These are phyloP conservation scores for Aureobasidium zeae DNA, from an alignment of 2,329 filamentous ascomycete species.

Conservation along the genomic window DNA sequence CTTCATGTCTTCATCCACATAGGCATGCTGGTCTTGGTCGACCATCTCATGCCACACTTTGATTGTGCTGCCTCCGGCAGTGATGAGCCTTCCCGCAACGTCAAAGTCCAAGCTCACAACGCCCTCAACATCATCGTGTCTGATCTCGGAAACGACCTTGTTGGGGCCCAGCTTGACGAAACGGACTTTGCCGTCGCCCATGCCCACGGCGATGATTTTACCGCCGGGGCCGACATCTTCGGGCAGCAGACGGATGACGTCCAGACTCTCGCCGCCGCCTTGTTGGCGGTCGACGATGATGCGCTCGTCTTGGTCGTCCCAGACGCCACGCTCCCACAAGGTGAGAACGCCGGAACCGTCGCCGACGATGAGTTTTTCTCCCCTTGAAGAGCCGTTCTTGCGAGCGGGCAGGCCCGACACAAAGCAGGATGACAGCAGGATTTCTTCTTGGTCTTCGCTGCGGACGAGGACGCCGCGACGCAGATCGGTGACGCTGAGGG, in stretches of 20 bases:
- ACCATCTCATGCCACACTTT: conserved; percentile 76
- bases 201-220: conserved; percentile 67
- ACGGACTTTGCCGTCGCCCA: conserved; percentile 70
- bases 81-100: conserved; percentile 76
- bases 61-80: conserved; percentile 72
- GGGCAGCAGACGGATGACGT: conserved; percentile 65
- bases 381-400: conserved; percentile 52
- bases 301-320: conserved; percentile 90
- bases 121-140: conserved; percentile 80
- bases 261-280: conserved; percentile 66
- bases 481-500: conserved; percentile 80
- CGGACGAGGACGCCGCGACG: conserved; percentile 75
- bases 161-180: conserved; percentile 68
- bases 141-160: conserved; percentile 57
- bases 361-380: conserved; percentile 66
- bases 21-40: conserved; percentile 41
- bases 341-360: conserved; percentile 76
- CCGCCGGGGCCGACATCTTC: conserved; percentile 56
- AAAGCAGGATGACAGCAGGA: conserved; percentile 72
- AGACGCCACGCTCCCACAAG: conserved; percentile 86
- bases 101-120: conserved; percentile 79
- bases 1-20: conserved; percentile 31
- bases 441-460: conserved; percentile 91
- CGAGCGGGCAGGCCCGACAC: conserved; percentile 67
- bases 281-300: conserved; percentile 59